Percentiles rank a stretch among this genome's conserved stretches.
Conservation (phyloP, 331 rosid species). For the Telfairia occidentalis region DNA sequence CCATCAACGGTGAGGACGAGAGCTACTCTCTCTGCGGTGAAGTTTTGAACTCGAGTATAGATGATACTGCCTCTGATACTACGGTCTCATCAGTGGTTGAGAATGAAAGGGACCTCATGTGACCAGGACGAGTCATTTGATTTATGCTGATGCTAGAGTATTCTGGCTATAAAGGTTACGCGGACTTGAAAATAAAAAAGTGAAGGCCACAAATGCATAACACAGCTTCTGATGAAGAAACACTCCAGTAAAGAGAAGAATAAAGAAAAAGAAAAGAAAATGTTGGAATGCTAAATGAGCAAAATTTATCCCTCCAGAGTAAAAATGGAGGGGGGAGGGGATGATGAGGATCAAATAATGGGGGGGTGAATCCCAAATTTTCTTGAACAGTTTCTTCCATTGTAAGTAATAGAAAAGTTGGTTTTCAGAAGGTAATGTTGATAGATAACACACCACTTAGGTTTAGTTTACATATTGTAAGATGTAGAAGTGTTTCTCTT, state of each 20-base stretch:
- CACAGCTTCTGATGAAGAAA: not conserved
- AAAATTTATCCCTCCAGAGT: not conserved
- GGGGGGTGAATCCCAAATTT: not conserved
- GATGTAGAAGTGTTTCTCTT: not conserved
- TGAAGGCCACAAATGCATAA: not conserved
- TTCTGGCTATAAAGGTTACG: not conserved
- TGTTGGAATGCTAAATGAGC: not conserved
- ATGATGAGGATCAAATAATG: not conserved
- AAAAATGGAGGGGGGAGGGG: not conserved
- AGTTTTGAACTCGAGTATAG: constrained; percentile 50
- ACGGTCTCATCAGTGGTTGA: constrained; percentile 43
- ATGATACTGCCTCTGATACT: constrained; percentile 70
- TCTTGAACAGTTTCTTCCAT: not conserved
- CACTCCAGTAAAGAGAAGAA: not conserved
- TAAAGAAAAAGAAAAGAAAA: not conserved
- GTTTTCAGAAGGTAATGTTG: not conserved
- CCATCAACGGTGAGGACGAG: constrained; percentile 68
- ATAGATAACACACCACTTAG: not conserved
- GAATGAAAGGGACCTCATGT: not conserved
- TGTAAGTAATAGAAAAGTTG: constrained; percentile 5
- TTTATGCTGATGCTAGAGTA: not conserved
- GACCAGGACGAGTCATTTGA: not conserved
- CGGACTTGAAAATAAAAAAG: not conserved
- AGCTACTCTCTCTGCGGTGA: constrained; percentile 59
- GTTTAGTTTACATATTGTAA: not conserved